Conservation (phyloP, 176 grass and related monocot genomes). For the Echinochloa phyllopogon region DNA sequence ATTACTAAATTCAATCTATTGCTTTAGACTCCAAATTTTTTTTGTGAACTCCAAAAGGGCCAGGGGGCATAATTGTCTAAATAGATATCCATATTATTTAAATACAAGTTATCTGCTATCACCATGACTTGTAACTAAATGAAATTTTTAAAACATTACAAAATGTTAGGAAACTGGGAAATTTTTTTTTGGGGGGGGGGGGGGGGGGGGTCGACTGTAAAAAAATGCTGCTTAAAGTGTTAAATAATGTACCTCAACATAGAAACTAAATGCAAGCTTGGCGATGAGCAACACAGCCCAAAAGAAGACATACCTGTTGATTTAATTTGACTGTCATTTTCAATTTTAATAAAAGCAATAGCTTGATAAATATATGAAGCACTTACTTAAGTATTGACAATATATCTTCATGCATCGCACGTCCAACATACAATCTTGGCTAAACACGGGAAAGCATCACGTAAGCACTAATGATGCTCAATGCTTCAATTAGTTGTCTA, state of each 20-base stretch:
- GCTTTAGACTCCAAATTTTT: not conserved
- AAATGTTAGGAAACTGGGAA: not conserved
- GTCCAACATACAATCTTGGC: conserved; percentile 74
- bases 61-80: not conserved
- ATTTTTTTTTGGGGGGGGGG: too few species aligned
- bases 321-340: conserved; percentile 13
- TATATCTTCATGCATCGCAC: conserved; percentile 77
- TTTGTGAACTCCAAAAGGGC: not conserved
- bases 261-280: conserved; percentile 84
- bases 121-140: not conserved
- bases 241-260: conserved; percentile 70
- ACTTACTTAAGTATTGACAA: conserved; percentile 75
- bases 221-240: conserved; percentile 27
- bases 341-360: conserved; percentile 21
- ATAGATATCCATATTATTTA: not conserved
- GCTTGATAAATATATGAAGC: conserved; percentile 31
- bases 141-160: not conserved
- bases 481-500: conserved; percentile 18
- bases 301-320: conserved; percentile 79
- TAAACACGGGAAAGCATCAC: conserved; percentile 42
- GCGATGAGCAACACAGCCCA: conserved; percentile 68
- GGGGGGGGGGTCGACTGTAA: not conserved
- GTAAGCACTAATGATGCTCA: conserved; percentile 40
- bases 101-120: not conserved
- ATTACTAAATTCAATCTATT: not conserved